Evolutionary conservation across 768 basidiomycete species (phyloP).

Genomic region (Naganishia vaughanmartiniae): DNA sequence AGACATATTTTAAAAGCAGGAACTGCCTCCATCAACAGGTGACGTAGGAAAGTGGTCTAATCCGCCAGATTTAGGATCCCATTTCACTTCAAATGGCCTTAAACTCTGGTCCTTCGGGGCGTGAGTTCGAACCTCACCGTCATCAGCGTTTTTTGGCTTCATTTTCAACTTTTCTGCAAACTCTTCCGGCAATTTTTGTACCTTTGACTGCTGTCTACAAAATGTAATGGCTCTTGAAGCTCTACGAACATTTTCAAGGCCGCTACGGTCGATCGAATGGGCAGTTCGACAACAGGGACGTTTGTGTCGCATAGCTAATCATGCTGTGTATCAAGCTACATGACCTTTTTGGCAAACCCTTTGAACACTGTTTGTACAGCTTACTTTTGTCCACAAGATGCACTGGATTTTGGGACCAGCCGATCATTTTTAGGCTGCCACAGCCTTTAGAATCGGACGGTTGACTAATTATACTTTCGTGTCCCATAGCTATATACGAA

Average conservation of each 20-base stretch:
- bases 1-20: neutral
- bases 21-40: neutral
- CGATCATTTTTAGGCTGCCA: no score
- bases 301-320: no score
- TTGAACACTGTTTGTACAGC: no score
- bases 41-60: slow-evolving; percentile 31
- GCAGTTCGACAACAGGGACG: neutral
- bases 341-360: no score
- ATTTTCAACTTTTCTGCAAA: neutral
- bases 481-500: no score
- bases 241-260: neutral
- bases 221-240: neutral
- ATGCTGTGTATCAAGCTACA: no score
- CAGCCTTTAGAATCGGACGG: no score
- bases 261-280: neutral
- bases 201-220: neutral
- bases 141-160: slow-evolving; percentile 12
- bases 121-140: slow-evolving; percentile 31
- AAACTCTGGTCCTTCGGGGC: slow-evolving; percentile 29
- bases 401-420: no score
- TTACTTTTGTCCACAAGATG: no score
- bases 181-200: neutral
- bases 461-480: no score
- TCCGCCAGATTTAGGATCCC: slow-evolving; percentile 25
- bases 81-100: neutral